Evolutionary conservation across 1,139 yeast genomes (phyloP).

Genomic region (Suhomyces choctaworum): DNA sequence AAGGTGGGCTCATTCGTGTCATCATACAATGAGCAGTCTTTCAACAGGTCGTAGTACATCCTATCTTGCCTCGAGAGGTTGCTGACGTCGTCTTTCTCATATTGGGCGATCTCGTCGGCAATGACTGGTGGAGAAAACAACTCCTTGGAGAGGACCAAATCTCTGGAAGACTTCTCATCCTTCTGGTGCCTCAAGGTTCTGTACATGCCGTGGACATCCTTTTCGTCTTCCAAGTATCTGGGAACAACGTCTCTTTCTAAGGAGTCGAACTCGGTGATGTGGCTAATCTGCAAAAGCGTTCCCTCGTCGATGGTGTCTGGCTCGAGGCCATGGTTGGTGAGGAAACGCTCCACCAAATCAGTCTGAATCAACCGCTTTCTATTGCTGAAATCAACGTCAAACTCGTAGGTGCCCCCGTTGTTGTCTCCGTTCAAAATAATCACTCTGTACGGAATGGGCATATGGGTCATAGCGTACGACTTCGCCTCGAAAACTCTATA

Average conservation of each 20-base stretch:
- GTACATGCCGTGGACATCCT: constrained; percentile 29
- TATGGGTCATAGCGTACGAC: constrained; percentile 24
- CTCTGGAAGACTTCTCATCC: constrained; percentile 19
- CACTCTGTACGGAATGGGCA: constrained; percentile 34
- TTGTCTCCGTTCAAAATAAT: constrained; percentile 26
- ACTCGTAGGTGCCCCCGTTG: constrained; percentile 33
- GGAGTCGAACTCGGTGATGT: constrained; percentile 20
- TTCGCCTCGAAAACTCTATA: constrained; percentile 19
- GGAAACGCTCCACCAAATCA: constrained; percentile 13
- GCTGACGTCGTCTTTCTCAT: constrained; percentile 16
- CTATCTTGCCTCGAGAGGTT: constrained; percentile 11
- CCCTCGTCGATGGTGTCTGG: constrained; percentile 15
- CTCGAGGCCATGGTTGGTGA: constrained; percentile 13
- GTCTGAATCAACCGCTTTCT: constrained; percentile 17
- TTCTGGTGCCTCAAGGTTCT: constrained; percentile 17
- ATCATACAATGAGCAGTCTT: constrained; percentile 12
- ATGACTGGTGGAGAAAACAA: constrained; percentile 27
- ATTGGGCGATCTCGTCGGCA: constrained; percentile 20
- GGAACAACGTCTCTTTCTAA: constrained; percentile 24
- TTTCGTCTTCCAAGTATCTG: constrained; percentile 20
- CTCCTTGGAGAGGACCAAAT: constrained; percentile 20
- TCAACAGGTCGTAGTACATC: constrained; percentile 17
- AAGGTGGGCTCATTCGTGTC: constrained; percentile 20
- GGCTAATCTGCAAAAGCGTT: constrained; percentile 21
- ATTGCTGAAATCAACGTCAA: constrained; percentile 25